A percentile compares a stretch with the other conserved stretches of the same genome.
phyloP scores from a whole-genome alignment of 2,329 filamentous ascomycete species.

The Trichoderma simmonsii region DNA sequence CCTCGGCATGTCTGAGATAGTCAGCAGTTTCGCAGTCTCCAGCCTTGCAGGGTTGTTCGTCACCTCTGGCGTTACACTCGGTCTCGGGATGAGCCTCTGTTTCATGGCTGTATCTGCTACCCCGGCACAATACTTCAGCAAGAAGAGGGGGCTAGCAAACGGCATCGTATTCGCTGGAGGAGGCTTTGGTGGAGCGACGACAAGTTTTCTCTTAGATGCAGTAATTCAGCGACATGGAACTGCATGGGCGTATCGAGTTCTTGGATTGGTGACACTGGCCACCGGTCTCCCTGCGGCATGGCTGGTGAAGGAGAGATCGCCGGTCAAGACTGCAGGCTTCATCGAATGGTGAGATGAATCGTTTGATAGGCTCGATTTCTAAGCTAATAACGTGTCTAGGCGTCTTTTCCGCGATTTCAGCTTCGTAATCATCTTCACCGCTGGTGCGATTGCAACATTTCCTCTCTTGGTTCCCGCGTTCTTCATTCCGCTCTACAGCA shows the following conservation, averaged over 20 bases:
- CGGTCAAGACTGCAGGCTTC: constrained; percentile 41
- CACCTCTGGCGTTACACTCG: constrained; percentile 25
- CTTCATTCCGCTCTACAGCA: constrained; percentile 54
- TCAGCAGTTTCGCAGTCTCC: constrained; percentile 25
- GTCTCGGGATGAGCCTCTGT: constrained; percentile 26
- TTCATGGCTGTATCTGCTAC: constrained; percentile 39
- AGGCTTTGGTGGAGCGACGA: constrained; percentile 49
- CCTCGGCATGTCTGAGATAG: constrained; percentile 47
- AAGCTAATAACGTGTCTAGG: constrained; percentile 25
- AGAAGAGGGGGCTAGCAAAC: constrained; percentile 49
- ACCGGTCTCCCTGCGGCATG: constrained; percentile 53
- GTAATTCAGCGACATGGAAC: constrained; percentile 40
- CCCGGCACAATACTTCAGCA: constrained; percentile 50
- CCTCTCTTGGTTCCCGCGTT: constrained; percentile 57
- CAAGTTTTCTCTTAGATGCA: constrained; percentile 43
- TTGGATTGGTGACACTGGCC: constrained; percentile 47
- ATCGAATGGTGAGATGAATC: constrained; percentile 2
- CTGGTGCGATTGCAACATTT: constrained; percentile 53
- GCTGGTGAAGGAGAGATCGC: constrained; percentile 45
- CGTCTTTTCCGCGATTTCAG: constrained; percentile 47
- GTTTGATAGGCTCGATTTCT: too few species aligned
- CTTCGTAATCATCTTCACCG: constrained; percentile 50
- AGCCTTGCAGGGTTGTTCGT: constrained; percentile 30
- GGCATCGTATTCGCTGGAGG: constrained; percentile 48
- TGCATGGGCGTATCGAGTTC: constrained; percentile 48